A percentile compares a stretch with the other conserved stretches of the same genome.
phyloP scores from a whole-genome alignment of 768 basidiomycete species.

The Filobasidium floriforme region DNA sequence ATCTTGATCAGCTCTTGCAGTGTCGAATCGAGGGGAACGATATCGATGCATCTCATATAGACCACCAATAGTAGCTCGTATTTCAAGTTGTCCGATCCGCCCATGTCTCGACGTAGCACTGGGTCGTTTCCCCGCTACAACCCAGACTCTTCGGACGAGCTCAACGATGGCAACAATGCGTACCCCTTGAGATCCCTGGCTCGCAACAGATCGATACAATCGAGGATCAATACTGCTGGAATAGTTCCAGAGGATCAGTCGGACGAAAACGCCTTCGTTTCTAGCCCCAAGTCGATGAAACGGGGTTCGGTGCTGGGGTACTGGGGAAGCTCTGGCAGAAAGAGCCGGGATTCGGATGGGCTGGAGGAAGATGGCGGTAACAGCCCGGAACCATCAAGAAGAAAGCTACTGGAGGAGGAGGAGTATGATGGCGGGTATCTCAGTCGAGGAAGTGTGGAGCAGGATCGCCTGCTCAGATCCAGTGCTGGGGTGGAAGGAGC shows the following conservation, averaged over 20 bases:
- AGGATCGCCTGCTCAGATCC: constrained; percentile 9
- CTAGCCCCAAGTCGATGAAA: neutral
- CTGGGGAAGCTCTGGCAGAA: constrained; percentile 3
- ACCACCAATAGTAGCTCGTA: neutral
- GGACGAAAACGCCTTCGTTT: neutral
- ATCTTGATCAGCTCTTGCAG: neutral
- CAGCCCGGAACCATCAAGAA: neutral
- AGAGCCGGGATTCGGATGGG: constrained; percentile 8
- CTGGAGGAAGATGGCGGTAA: neutral
- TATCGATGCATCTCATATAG: neutral
- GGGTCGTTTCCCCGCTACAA: constrained; percentile 5
- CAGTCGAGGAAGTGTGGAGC: constrained; percentile 9
- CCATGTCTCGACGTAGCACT: constrained; percentile 4
- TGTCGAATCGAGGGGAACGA: neutral
- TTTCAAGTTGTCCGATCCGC: neutral
- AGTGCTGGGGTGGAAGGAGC: constrained; percentile 19
- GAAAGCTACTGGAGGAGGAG: neutral
- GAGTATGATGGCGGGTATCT: constrained; percentile 6
- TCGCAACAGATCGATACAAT: neutral
- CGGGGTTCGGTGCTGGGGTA: neutral
- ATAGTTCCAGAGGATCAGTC: neutral
- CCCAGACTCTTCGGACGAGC: neutral
- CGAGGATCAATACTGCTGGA: constrained; percentile 3
- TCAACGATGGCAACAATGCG: neutral
- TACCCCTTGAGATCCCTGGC: constrained; percentile 1